Conservation (phyloP, 2,329 filamentous ascomycete species). For the Aspergillus terreus region DNA sequence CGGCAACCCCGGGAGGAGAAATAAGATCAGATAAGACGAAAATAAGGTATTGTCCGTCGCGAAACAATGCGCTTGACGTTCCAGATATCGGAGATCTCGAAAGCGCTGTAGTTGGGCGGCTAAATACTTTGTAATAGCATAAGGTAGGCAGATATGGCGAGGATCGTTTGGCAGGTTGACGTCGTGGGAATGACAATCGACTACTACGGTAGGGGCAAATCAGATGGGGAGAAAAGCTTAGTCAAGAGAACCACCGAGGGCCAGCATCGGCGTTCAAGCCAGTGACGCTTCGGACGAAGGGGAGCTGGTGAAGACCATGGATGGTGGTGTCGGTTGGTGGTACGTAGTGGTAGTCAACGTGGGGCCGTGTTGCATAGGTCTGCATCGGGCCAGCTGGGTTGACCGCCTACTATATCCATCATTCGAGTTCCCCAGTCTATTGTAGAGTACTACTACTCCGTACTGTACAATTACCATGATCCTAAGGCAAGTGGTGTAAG, state of each 20-base stretch:
- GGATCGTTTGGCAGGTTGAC: neutral
- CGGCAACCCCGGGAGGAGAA: too few species aligned
- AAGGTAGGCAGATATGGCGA: neutral
- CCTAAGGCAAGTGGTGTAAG: too few species aligned
- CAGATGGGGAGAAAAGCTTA: neutral
- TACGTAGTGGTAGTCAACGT: neutral
- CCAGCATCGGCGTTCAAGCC: neutral
- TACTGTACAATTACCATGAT: too few species aligned
- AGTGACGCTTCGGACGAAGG: conserved; percentile 33
- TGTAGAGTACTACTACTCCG: too few species aligned
- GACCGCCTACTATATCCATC: too few species aligned
- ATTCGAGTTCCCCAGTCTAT: too few species aligned
- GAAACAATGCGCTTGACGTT: too few species aligned
- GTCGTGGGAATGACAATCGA: neutral
- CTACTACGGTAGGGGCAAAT: neutral
- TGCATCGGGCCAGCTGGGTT: neutral
- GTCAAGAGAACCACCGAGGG: neutral
- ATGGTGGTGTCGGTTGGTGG: neutral
- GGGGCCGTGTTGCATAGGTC: neutral
- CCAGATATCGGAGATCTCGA: too few species aligned
- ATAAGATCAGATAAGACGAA: neutral
- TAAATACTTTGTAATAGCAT: neutral
- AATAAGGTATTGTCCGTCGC: neutral
- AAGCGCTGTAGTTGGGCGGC: neutral
- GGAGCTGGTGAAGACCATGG: conserved; percentile 11